Evolutionary conservation across 108 stramenopile species (phyloP).

Genomic region (Stephanodiscus minutulus): DNA sequence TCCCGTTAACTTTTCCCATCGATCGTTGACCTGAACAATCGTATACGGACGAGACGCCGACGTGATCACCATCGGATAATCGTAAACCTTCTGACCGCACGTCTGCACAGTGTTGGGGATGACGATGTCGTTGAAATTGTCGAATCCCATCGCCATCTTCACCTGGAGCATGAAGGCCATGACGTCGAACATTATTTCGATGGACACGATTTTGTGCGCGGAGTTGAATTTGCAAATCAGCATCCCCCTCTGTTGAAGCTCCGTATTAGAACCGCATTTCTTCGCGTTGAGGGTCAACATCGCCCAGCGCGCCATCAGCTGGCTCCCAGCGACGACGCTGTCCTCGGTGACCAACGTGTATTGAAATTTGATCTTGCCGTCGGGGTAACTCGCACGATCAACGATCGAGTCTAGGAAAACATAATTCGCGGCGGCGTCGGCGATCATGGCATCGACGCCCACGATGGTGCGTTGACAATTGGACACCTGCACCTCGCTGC

Average conservation of each 20-base stretch:
- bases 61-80: constrained; percentile 86
- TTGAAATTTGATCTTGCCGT: constrained; percentile 78
- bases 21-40: constrained; percentile 86
- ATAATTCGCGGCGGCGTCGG: constrained; percentile 88
- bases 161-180: constrained; percentile 98
- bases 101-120: constrained; percentile 90
- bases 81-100: constrained; percentile 73
- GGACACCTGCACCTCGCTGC: constrained; percentile 89
- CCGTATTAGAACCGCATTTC: constrained; percentile 78
- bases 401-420: constrained; percentile 85
- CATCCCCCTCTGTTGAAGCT: constrained; percentile 92
- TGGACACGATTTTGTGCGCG: constrained; percentile 81
- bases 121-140: constrained; percentile 75
- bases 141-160: constrained; percentile 88
- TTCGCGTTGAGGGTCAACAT: constrained; percentile 90
- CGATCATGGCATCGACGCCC: constrained; percentile 94
- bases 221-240: constrained; percentile 91
- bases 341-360: constrained; percentile 90
- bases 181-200: constrained; percentile 96
- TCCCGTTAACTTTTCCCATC: constrained; percentile 89
- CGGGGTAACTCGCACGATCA: constrained; percentile 71
- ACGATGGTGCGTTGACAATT: constrained; percentile 89
- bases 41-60: constrained; percentile 84
- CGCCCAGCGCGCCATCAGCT: constrained; percentile 94
- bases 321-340: constrained; percentile 85